phyloP scores from a whole-genome alignment of 768 basidiomycete species.

The Pilatotrama ljubarskyi region DNA sequence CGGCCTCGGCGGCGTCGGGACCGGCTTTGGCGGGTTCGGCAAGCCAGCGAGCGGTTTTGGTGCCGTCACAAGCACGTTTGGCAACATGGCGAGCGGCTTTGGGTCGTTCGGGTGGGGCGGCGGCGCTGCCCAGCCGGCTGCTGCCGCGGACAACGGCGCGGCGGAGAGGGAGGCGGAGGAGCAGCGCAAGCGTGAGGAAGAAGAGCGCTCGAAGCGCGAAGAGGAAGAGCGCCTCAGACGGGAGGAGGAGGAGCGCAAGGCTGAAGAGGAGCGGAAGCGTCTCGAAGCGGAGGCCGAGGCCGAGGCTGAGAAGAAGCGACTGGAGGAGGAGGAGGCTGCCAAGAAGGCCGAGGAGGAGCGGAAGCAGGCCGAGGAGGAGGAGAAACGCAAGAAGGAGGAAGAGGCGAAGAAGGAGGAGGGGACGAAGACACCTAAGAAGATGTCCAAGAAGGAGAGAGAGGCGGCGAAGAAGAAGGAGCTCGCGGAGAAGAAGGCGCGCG shows the following conservation, averaged over 20 bases:
- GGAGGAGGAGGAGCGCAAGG: constrained; percentile 17
- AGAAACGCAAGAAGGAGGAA: constrained; percentile 26
- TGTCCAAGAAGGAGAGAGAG: constrained; percentile 27
- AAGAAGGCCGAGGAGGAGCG: constrained; percentile 25
- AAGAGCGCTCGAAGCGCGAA: constrained; percentile 10
- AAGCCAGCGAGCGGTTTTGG: not conserved
- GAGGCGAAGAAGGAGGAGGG: constrained; percentile 23
- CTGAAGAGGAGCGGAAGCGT: constrained; percentile 15
- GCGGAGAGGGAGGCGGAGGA: constrained; percentile 24
- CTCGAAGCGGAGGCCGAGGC: not conserved
- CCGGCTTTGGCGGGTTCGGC: constrained; percentile 4
- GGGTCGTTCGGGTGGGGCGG: constrained; percentile 18
- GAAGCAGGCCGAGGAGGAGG: constrained; percentile 20
- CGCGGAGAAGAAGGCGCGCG: constrained; percentile 12
- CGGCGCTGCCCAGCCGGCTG: constrained; percentile 18
- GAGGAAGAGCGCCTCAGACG: not conserved
- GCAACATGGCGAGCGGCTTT: constrained; percentile 1
- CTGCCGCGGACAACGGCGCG: constrained; percentile 17
- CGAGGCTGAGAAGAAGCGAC: not conserved
- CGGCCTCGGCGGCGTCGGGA: constrained; percentile 3
- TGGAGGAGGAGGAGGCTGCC: constrained; percentile 12
- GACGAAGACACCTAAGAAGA: constrained; percentile 13
- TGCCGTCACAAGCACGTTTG: not conserved
- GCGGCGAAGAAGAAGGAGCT: constrained; percentile 20
- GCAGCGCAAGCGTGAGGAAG: constrained; percentile 22